Evolutionary conservation across 495 filamentous ascomycete species (phyloP).

Genomic region (Polyplosphaeria fusca): DNA sequence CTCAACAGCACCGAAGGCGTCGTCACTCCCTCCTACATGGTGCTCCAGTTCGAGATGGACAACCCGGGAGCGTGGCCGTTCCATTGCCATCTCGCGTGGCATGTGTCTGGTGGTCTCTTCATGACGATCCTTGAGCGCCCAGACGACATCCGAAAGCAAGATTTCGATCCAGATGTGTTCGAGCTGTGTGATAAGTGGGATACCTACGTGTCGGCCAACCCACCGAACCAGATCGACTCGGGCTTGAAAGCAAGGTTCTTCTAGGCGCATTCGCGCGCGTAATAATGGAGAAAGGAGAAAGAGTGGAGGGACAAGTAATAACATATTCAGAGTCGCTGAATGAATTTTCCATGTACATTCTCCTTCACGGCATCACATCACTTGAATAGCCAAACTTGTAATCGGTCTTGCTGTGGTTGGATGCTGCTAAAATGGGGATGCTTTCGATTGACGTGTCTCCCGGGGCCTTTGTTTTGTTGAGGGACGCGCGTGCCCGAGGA

Average conservation of each 20-base stretch:
- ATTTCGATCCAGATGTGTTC: slow-evolving; percentile 25
- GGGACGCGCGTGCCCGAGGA: not conserved
- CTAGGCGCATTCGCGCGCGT: too few relatives aligned
- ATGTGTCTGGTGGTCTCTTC: slow-evolving; percentile 54
- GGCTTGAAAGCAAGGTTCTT: slow-evolving; percentile 37
- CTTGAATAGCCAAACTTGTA: slow-evolving; percentile 1
- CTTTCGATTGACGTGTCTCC: not conserved
- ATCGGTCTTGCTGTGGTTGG: not conserved
- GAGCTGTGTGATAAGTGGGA: slow-evolving; percentile 50
- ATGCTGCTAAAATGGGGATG: slow-evolving; percentile 16
- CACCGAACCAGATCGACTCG: slow-evolving; percentile 55
- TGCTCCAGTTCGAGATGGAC: slow-evolving; percentile 50
- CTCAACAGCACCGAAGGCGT: slow-evolving; percentile 10
- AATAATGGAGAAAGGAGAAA: not conserved
- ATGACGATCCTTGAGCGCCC: slow-evolving; percentile 49
- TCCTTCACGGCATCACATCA: slow-evolving; percentile 2
- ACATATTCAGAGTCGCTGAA: not conserved
- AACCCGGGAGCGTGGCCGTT: slow-evolving; percentile 59
- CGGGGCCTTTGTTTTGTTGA: not conserved
- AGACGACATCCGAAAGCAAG: slow-evolving; percentile 38
- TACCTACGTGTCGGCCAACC: slow-evolving; percentile 45
- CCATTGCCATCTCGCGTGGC: slow-evolving; percentile 60
- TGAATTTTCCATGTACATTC: not conserved
- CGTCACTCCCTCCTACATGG: slow-evolving; percentile 39
- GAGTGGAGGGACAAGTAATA: not conserved